Percentiles rank a stretch among this genome's conserved stretches.
phyloP scores from a whole-genome alignment of 1,139 yeast genomes.

The Yamadazyma triangularis region DNA sequence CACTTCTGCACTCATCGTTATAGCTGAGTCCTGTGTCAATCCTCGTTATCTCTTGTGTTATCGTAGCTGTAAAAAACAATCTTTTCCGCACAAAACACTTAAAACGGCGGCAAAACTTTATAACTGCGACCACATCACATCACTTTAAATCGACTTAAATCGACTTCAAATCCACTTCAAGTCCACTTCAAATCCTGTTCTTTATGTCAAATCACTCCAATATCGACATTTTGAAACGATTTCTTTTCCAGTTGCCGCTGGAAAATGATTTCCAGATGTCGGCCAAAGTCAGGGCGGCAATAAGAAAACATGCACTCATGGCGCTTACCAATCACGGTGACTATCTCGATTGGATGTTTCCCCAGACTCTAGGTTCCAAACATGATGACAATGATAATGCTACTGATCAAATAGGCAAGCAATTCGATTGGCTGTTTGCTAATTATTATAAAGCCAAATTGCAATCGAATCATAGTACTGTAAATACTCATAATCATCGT shows the following conservation, averaged over 20 bases:
- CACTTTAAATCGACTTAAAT: too few species aligned
- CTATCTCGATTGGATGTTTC: slow-evolving; percentile 48
- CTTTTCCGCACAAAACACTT: too few species aligned
- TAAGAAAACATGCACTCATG: slow-evolving; percentile 48
- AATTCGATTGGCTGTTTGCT: slow-evolving; percentile 34
- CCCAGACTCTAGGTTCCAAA: slow-evolving; percentile 19
- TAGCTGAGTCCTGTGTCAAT: too few species aligned
- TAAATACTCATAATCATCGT: slow-evolving; percentile 27
- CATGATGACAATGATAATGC: slow-evolving; percentile 6
- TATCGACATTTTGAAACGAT: slow-evolving; percentile 15
- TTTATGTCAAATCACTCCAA: neutral
- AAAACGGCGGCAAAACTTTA: too few species aligned
- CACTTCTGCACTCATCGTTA: slow-evolving; percentile 9
- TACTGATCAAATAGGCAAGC: slow-evolving; percentile 22
- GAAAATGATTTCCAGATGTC: slow-evolving; percentile 31
- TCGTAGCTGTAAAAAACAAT: too few species aligned
- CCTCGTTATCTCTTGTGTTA: too few species aligned
- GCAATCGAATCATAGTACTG: slow-evolving; percentile 17
- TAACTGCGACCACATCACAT: too few species aligned
- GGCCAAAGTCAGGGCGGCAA: slow-evolving; percentile 28
- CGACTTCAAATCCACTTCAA: too few species aligned
- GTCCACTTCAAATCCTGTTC: too few species aligned
- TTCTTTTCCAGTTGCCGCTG: slow-evolving; percentile 32
- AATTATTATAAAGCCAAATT: slow-evolving; percentile 24
- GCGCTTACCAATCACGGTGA: slow-evolving; percentile 50